Evolutionary conservation across 441 rosid genomes (phyloP).

Genomic region (Gossypium trilobum): DNA sequence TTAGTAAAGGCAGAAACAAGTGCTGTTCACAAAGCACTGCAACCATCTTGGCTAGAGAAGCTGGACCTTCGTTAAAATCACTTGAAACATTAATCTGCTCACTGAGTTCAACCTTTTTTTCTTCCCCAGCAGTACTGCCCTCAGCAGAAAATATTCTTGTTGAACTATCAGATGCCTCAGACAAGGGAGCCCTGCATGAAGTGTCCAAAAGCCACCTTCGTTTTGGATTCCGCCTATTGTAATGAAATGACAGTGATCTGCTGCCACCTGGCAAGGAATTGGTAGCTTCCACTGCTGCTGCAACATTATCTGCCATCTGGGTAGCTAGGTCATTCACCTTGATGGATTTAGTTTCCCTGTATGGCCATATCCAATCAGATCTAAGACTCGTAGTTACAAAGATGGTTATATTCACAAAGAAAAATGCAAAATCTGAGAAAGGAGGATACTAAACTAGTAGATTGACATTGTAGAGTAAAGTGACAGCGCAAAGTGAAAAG

Average conservation of each 20-base stretch:
- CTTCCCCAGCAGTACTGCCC: slow-evolving; percentile 35
- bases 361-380: slow-evolving; percentile 25
- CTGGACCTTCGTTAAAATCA: slow-evolving; percentile 56
- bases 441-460: neutral
- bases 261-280: slow-evolving; percentile 55
- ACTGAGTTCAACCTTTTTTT: slow-evolving; percentile 34
- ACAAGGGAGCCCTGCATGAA: slow-evolving; percentile 31
- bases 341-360: slow-evolving; percentile 93
- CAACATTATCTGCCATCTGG: slow-evolving; percentile 77
- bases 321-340: slow-evolving; percentile 90
- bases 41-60: slow-evolving; percentile 78
- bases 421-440: slow-evolving; percentile 7
- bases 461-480: neutral
- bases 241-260: slow-evolving; percentile 63
- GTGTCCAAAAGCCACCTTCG: slow-evolving; percentile 81
- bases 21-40: slow-evolving; percentile 92
- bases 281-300: slow-evolving; percentile 76
- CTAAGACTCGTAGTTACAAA: slow-evolving; percentile 2
- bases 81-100: slow-evolving; percentile 34
- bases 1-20: slow-evolving; percentile 83
- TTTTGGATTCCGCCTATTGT: slow-evolving; percentile 75
- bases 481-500: slow-evolving; percentile 6
- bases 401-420: neutral
- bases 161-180: slow-evolving; percentile 32
- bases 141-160: slow-evolving; percentile 26